Evolutionary conservation across 306 rosid species (phyloP).

Genomic region (Vigna trinervia): DNA sequence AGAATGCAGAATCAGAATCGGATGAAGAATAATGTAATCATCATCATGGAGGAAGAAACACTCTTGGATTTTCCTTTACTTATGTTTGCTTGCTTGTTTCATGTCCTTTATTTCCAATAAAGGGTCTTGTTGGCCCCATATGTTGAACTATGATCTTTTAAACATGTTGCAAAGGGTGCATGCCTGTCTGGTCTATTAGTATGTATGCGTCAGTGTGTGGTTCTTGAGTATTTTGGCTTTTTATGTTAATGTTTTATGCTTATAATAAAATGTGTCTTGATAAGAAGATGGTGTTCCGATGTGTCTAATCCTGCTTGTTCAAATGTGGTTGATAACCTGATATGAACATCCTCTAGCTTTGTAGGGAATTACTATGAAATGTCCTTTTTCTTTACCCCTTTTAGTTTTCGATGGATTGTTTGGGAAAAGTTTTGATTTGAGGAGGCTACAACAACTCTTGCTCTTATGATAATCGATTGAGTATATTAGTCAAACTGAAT

Average conservation of each 20-base stretch:
- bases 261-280: not conserved
- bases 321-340: not conserved
- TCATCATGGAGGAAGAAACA: not conserved
- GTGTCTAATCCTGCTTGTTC: not conserved
- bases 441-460: not conserved
- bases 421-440: not conserved
- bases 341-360: not conserved
- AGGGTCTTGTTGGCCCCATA: constrained; percentile 38
- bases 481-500: not conserved
- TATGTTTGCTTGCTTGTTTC: not conserved
- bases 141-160: not conserved
- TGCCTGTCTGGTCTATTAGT: not conserved
- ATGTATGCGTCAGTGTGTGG: not conserved
- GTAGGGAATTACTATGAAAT: not conserved
- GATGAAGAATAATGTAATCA: constrained; percentile 52
- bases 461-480: not conserved
- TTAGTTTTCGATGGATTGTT: not conserved
- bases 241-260: not conserved
- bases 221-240: not conserved
- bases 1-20: constrained; percentile 62
- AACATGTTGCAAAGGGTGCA: not conserved
- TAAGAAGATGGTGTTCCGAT: not conserved
- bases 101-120: constrained; percentile 41
- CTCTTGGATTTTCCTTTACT: not conserved
- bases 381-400: not conserved